phyloP scores from a whole-genome alignment of 495 filamentous ascomycete genomes.

The Hypoxylon cercidicola region DNA sequence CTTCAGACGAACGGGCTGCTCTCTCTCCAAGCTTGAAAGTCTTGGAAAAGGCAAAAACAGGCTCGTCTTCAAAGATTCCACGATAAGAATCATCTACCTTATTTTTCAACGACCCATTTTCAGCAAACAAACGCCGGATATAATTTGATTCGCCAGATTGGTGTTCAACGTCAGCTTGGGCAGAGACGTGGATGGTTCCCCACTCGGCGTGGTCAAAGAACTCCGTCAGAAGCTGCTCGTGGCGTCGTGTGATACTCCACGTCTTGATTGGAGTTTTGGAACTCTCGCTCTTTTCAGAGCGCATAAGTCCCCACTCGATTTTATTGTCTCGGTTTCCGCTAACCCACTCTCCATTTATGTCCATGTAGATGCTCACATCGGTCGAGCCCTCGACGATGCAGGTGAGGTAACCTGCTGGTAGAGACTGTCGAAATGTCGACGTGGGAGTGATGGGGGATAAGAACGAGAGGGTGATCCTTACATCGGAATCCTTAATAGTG shows the following conservation, averaged over 20 bases:
- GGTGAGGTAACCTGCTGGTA: constrained; percentile 87
- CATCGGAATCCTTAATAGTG: constrained; percentile 64
- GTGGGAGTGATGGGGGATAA: constrained; percentile 93
- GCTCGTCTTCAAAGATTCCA: constrained; percentile 82
- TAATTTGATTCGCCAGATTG: constrained; percentile 75
- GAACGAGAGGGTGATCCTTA: constrained; percentile 82
- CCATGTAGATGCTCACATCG: constrained; percentile 82
- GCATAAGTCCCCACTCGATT: constrained; percentile 74
- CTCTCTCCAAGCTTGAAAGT: constrained; percentile 65
- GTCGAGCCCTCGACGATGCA: constrained; percentile 76
- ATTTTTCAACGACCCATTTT: constrained; percentile 68
- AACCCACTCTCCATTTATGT: constrained; percentile 90
- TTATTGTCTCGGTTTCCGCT: constrained; percentile 75
- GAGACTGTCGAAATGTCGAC: constrained; percentile 88
- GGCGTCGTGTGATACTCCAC: constrained; percentile 69
- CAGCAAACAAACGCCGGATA: constrained; percentile 78
- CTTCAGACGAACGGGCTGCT: constrained; percentile 31
- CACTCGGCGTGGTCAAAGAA: constrained; percentile 83
- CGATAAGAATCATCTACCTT: constrained; percentile 71
- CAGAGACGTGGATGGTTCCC: constrained; percentile 84
- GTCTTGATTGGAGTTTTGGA: constrained; percentile 55
- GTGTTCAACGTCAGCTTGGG: constrained; percentile 69
- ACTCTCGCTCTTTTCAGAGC: constrained; percentile 44
- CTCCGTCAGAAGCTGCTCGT: constrained; percentile 79
- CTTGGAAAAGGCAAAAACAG: constrained; percentile 92